Conservation (phyloP, 2,329 filamentous ascomycete species). For the Fusarium hostae region DNA sequence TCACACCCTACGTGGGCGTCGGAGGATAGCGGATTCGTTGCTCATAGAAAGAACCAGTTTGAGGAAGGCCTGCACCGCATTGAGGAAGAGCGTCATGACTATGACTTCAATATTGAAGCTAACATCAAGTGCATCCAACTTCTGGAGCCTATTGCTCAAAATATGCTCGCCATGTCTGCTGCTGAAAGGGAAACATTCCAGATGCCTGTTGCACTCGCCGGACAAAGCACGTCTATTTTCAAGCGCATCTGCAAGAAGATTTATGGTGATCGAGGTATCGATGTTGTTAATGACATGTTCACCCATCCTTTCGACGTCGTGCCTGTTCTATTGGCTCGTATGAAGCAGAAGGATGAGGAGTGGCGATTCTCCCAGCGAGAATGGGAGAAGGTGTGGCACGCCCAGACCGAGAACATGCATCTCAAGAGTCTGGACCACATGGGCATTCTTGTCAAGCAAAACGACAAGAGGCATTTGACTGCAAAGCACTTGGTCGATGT, state of each 20-base stretch:
- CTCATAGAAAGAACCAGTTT: conserved; percentile 94
- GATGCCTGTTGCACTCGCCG: conserved; percentile 85
- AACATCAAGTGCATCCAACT: conserved; percentile 96
- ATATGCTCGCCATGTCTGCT: conserved; percentile 83
- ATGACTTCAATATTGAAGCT: conserved; percentile 97
- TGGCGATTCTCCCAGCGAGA: conserved; percentile 97
- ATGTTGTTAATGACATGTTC: conserved; percentile 90
- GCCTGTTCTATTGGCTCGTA: conserved; percentile 84
- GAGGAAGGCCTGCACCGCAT: conserved; percentile 96
- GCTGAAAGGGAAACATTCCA: conserved; percentile 78
- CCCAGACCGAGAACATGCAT: conserved; percentile 94
- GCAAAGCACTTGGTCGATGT: conserved; percentile 90
- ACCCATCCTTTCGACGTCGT: conserved; percentile 85
- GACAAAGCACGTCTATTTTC: conserved; percentile 95
- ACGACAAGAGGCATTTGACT: conserved; percentile 91
- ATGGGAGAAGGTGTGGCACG: conserved; percentile 99
- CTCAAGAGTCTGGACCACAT: conserved; percentile 97
- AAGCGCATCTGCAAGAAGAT: conserved; percentile 98
- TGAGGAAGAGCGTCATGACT: conserved; percentile 97
- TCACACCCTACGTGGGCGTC: conserved; percentile 99
- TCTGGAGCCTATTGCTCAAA: conserved; percentile 91
- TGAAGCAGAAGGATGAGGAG: conserved; percentile 97
- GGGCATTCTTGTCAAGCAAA: conserved; percentile 87
- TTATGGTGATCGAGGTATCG: conserved; percentile 87
- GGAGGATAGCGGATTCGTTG: conserved; percentile 96